Base-by-base conservation (phyloP, 148 eudicot species). In the Spergularia marina region DNA sequence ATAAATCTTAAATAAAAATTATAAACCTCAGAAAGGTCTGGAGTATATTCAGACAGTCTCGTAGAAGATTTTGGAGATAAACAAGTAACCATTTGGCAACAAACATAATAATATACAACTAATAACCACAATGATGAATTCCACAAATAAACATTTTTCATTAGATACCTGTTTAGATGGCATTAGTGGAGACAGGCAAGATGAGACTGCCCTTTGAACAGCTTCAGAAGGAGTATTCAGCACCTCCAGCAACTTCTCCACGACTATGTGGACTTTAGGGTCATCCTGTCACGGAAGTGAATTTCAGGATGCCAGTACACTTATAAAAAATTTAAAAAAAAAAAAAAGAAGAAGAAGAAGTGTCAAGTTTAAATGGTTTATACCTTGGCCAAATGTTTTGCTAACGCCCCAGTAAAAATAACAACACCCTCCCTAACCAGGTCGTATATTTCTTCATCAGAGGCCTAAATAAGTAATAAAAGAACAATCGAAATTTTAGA, bases 391-490 rank as follows among this genome's bases (percentile, higher is more conserved):
- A 95, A 83, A 85, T 95, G 99, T 77, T 92, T 95, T 41, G 99
- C 99, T 72, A 95, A 84, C 57, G 99, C 99, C 65, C 99, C 99
- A 49, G 97, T 92, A 66, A 90, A 95, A 74, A 95, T 92, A 72
- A 95, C 99, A 16, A 95, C 99, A 77, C 99, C 99, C 84, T 95
- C 99, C 82, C 99, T 96, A 54, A 95, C 97, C 69, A 95, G 85
- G 77, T 95, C 99, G 72, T 95, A 95, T 67, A 67, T 86, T 78
- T 92, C 99, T 82, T 95, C 99, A 82, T 95, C 89, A 51, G 97
- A 82, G 55, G 97, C 91, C 99, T 95, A 69, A 70, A 79, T 39
- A 79, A 66, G 8, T 53, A 73, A 20, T 63, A 75, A 53, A 59
- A 57, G 70, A 40, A n/a, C 17, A 10, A 68, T 49, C 57, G 9